Base-by-base conservation (phyloP, 2,329 filamentous ascomycete genomes). In the Tolypocladium ovalisporum region DNA sequence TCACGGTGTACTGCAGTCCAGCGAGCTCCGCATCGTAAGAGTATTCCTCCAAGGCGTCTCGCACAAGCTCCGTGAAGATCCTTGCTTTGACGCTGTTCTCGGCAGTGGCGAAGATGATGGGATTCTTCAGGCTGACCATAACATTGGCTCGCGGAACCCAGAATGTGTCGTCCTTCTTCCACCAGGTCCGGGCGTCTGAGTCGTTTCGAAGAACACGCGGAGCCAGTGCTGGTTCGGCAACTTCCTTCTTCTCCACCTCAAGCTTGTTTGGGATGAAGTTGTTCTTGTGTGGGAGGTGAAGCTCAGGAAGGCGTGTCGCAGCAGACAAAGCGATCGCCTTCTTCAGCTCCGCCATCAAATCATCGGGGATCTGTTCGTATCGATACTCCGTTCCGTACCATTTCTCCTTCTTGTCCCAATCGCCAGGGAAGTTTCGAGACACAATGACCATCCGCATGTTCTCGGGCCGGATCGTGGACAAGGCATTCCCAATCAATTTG, bases 321-420 rank as follows among this genome's bases (percentile, higher is more conserved):
- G 79, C 72, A 1, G 81, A 75, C 49, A 80, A 80, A 1, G 81
- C 73, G 35, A 83, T 78, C 1, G 90, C 89, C 59, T 80, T 73
- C 56, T 81, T 78, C 60, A 97, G 79, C 54, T 90, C 85, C 13
- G 79, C 75, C 69, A 96, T 77, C 64, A 97, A 86, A 22, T 91
- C 85, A 17, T 79, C 69, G 0, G 92, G 86, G 39, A 99, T 89
- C 67, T 85, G 87, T 68, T 95, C 88, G 36, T 86, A 81, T 61
- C 85, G 89, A 73, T 97, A 96, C 67, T 97, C 92, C 0, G 94
- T 99, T 10, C 93, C 93, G 65, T 99, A 99, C 94, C 94, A 99
- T 69, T 92, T 90, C 75, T 99, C 94, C 68, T 88, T 95, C 69
- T 86, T 76, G 62, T 95, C 82, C 89, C 90, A 97, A 55, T 84